phyloP scores from a whole-genome alignment of 345 rosid species.

The Erysimum cheiranthoides region DNA sequence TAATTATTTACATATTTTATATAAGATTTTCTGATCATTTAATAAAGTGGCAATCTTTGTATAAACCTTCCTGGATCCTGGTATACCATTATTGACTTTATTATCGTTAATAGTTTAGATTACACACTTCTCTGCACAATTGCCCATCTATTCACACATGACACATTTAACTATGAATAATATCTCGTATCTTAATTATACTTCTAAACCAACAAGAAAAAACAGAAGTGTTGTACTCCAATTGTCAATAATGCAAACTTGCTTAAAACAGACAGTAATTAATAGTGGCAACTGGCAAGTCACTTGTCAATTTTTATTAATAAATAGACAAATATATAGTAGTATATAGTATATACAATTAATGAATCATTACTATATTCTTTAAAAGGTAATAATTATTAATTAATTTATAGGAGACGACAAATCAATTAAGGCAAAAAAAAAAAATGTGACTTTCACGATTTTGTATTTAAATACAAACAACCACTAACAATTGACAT shows the following conservation, averaged over 20 bases:
- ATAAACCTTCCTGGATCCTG: too few species aligned
- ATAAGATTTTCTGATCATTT: background rate
- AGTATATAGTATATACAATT: background rate
- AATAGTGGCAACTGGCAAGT: constrained; percentile 13
- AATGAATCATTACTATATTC: background rate
- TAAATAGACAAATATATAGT: constrained; percentile 3
- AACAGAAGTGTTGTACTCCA: background rate
- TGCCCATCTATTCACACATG: background rate
- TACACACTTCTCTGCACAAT: background rate
- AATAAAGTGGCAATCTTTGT: background rate
- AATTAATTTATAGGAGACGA: background rate
- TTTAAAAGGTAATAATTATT: background rate
- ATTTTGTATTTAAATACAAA: background rate
- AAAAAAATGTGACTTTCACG: background rate
- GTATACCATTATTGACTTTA: background rate
- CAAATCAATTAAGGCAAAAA: background rate
- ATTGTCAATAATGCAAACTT: background rate
- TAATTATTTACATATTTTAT: background rate
- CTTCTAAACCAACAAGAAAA: background rate
- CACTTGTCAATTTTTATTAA: background rate
- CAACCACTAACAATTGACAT: background rate
- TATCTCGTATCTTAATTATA: background rate
- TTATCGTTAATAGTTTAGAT: background rate
- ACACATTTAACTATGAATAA: background rate
- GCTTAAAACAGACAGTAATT: background rate